phyloP scores from a whole-genome alignment of 2,329 filamentous ascomycete species.

The Blastomyces gilchristii region DNA sequence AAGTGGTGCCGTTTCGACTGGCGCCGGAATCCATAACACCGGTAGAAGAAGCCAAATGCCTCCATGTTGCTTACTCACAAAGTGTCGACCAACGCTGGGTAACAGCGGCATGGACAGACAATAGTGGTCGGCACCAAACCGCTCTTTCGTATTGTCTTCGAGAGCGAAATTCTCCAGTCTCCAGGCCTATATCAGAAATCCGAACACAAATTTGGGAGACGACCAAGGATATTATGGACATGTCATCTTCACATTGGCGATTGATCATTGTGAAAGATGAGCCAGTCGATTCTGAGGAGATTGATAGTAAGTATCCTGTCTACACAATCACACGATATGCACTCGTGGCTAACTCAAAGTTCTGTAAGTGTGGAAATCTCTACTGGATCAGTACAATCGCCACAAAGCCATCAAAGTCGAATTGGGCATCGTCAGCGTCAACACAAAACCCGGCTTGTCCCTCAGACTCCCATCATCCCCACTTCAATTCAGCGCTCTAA shows the following conservation, averaged over 20 bases:
- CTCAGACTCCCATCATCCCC: conserved; percentile 27
- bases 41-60: conserved; percentile 45
- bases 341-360: conserved; percentile 16
- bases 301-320: conserved; percentile 32
- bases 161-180: conserved; percentile 25
- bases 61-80: conserved; percentile 50
- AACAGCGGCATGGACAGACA: conserved; percentile 51
- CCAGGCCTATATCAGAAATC: conserved; percentile 38
- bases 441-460: conserved; percentile 26
- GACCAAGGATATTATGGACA: conserved; percentile 46
- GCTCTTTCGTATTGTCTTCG: conserved; percentile 46
- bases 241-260: conserved; percentile 44
- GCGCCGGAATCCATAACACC: conserved; percentile 44
- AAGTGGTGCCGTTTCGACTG: conserved; percentile 46
- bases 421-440: conserved; percentile 28
- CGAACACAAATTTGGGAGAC: conserved; percentile 49
- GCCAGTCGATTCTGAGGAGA: conserved; percentile 42
- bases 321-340: background rate
- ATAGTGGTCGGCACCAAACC: conserved; percentile 44
- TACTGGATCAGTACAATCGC: conserved; percentile 33
- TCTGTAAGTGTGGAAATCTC: conserved; percentile 27
- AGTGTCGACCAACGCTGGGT: conserved; percentile 49
- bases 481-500: conserved; percentile 27
- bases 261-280: conserved; percentile 46
- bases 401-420: conserved; percentile 26